Percentiles rank a stretch among this genome's conserved stretches.
These are phyloP conservation scores for Acmispon strigosus DNA, from an alignment of 306 rosid genomes.

Conservation along the genomic window DNA sequence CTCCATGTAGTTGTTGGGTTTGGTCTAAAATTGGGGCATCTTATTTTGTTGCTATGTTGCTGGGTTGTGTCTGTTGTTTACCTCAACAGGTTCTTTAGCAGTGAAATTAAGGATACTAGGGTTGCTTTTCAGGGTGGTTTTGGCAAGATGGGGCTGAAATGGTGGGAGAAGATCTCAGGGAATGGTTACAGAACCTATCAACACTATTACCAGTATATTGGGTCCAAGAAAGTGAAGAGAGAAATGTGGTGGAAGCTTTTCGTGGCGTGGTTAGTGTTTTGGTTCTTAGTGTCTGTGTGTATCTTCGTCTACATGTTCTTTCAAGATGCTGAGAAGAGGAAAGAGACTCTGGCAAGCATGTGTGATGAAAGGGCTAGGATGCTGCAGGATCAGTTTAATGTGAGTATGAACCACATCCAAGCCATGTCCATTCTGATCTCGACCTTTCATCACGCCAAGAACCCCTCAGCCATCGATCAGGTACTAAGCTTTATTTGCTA, in stretches of 20 bases:
- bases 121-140: constrained; percentile 45
- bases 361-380: constrained; percentile 97
- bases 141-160: constrained; percentile 51
- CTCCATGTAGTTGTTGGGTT: constrained; percentile 68
- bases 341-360: constrained; percentile 80
- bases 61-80: constrained; percentile 60
- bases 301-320: constrained; percentile 57
- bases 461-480: constrained; percentile 88
- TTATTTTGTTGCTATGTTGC: constrained; percentile 59
- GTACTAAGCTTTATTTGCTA: constrained; percentile 27
- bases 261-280: constrained; percentile 52
- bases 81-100: constrained; percentile 55
- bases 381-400: constrained; percentile 97
- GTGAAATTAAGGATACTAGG: constrained; percentile 52
- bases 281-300: constrained; percentile 49
- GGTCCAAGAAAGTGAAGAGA: constrained; percentile 43
- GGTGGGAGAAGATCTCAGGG: constrained; percentile 57
- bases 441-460: constrained; percentile 81
- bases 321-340: constrained; percentile 76
- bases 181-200: constrained; percentile 37
- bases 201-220: constrained; percentile 46
- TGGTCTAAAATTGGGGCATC: constrained; percentile 72
- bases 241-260: constrained; percentile 56
- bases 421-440: constrained; percentile 95
- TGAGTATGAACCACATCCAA: constrained; percentile 94